Conservation (phyloP, 805 yeast genomes). For the Clavispora carvajalis region DNA sequence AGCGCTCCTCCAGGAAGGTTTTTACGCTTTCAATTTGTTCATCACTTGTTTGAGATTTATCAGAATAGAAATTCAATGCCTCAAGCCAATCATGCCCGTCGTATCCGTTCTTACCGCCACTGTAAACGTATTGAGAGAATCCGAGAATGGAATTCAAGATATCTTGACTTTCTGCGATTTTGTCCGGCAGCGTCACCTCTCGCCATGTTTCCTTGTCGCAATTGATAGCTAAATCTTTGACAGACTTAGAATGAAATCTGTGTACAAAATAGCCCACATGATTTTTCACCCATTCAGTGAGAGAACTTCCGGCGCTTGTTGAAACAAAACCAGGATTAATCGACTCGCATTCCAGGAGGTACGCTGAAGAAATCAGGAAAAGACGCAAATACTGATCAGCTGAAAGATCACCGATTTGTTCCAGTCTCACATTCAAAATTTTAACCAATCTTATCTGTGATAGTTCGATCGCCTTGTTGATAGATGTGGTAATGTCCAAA, state of each 20-base stretch:
- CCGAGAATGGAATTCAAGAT: slow-evolving; percentile 20
- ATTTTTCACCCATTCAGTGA: slow-evolving; percentile 61
- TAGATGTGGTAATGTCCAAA: slow-evolving; percentile 61
- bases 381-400: slow-evolving; percentile 61
- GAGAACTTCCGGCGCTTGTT: slow-evolving; percentile 41
- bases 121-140: slow-evolving; percentile 20
- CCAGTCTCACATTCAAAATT: slow-evolving; percentile 71
- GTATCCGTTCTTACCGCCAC: slow-evolving; percentile 16
- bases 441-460: slow-evolving; percentile 75
- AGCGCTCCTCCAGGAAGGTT: neutral
- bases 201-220: slow-evolving; percentile 77
- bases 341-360: slow-evolving; percentile 77
- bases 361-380: slow-evolving; percentile 60
- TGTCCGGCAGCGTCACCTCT: slow-evolving; percentile 52
- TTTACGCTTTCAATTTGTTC: neutral
- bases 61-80: slow-evolving; percentile 21
- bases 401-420: slow-evolving; percentile 54
- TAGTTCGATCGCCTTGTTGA: slow-evolving; percentile 62
- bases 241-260: slow-evolving; percentile 48
- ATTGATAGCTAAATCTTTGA: slow-evolving; percentile 40
- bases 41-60: neutral
- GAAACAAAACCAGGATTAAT: slow-evolving; percentile 64
- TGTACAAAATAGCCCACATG: slow-evolving; percentile 59
- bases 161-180: slow-evolving; percentile 24
- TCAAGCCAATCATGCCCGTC: slow-evolving; percentile 26